Evolutionary conservation across 2,329 filamentous ascomycete species (phyloP).

Genomic region (Diaporthe caulivora): DNA sequence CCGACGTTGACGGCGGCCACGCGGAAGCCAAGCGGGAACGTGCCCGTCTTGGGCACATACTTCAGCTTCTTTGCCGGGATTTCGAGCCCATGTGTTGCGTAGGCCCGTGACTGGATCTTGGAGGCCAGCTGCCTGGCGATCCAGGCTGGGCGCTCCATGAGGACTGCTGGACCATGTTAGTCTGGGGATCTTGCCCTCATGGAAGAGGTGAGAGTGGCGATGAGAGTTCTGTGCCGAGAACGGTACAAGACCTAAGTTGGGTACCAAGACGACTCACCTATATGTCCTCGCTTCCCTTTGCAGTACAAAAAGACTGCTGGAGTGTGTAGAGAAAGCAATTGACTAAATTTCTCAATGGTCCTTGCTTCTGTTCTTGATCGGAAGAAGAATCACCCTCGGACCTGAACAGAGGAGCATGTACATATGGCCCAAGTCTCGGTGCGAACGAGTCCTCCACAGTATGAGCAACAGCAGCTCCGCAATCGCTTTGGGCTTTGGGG

Average conservation of each 20-base stretch:
- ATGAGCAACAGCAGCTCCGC: constrained; percentile 35
- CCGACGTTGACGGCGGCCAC: constrained; percentile 91
- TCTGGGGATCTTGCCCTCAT: not conserved
- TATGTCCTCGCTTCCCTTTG: not conserved
- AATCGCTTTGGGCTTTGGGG: constrained; percentile 12
- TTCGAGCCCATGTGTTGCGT: constrained; percentile 36
- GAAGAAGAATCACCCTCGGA: constrained; percentile 5
- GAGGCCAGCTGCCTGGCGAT: constrained; percentile 40
- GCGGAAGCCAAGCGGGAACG: constrained; percentile 90
- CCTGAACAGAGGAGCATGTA: not conserved
- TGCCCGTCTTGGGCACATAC: constrained; percentile 87
- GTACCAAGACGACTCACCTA: not conserved
- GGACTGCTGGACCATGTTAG: not conserved
- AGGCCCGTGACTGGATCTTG: constrained; percentile 45
- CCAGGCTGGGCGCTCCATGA: constrained; percentile 39
- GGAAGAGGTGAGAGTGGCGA: not conserved
- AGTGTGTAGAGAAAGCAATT: not conserved
- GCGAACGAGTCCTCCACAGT: not conserved
- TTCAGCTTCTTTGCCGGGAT: constrained; percentile 87
- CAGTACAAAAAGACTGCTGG: not conserved
- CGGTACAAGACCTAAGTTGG: not conserved
- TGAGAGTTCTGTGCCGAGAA: not conserved
- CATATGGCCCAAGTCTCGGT: not conserved
- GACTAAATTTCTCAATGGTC: not conserved
- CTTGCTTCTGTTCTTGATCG: not conserved